Conservation (phyloP, 345 rosid species). For the Euphorbia tirucalli region DNA sequence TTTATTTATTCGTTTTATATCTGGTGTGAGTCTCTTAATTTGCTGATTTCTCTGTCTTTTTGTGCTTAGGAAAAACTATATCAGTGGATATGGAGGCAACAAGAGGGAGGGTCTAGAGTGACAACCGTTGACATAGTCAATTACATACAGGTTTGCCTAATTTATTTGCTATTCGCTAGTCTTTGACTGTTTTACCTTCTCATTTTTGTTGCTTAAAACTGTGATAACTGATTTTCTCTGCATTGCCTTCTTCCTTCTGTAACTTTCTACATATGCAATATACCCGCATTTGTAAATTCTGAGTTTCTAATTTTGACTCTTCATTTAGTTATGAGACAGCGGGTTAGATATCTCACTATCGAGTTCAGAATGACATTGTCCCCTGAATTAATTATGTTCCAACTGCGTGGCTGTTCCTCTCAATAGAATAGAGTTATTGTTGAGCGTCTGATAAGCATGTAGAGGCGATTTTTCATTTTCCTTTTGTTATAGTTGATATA, state of each 20-base stretch:
- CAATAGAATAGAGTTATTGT: not conserved
- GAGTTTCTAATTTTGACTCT: no score
- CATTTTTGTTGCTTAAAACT: not conserved
- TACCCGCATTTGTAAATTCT: not conserved
- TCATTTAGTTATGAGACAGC: not conserved
- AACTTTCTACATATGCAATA: not conserved
- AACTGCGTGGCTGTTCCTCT: not conserved
- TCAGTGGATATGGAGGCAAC: conserved; percentile 84
- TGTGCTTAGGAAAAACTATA: conserved; percentile 71
- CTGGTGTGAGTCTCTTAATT: not conserved
- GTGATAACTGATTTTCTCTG: not conserved
- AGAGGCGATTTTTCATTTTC: not conserved
- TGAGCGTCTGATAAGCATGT: not conserved
- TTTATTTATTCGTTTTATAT: no score
- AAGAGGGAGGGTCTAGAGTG: conserved; percentile 80
- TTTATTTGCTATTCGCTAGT: not conserved
- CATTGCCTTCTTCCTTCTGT: not conserved
- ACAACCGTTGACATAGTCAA: conserved; percentile 57
- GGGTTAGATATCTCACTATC: not conserved
- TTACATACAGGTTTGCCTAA: conserved; percentile 58
- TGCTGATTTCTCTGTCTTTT: conserved; percentile 4
- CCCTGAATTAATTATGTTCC: not conserved
- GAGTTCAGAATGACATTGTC: not conserved
- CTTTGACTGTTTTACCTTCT: not conserved
- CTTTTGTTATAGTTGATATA: not conserved